A percentile compares a stretch with the other conserved stretches of the same genome.
Evolutionary conservation across 345 rosid genomes (phyloP).

Genomic region (Moricandia moricandioides): DNA sequence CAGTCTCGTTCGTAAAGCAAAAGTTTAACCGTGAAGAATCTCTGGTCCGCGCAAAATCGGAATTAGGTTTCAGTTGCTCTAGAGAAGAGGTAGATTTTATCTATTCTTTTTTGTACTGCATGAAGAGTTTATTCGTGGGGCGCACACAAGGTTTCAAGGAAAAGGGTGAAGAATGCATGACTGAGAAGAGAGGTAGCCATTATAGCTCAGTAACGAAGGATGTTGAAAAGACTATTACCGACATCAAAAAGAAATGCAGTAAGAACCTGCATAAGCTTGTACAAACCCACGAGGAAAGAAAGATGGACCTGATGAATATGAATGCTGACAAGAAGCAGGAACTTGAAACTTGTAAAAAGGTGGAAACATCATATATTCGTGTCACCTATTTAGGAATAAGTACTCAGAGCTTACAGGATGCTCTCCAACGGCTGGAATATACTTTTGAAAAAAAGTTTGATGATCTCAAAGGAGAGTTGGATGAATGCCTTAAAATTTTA

Average conservation of each 20-base stretch:
- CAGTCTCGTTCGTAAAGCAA: slow-evolving; percentile 65
- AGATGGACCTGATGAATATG: slow-evolving; percentile 36
- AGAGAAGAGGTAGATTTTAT: slow-evolving; percentile 60
- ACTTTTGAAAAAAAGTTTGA: slow-evolving; percentile 45
- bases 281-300: slow-evolving; percentile 45
- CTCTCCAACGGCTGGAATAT: slow-evolving; percentile 49
- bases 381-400: slow-evolving; percentile 33
- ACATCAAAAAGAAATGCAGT: slow-evolving; percentile 49
- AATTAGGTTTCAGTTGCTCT: slow-evolving; percentile 59
- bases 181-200: slow-evolving; percentile 37
- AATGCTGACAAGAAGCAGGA: slow-evolving; percentile 46
- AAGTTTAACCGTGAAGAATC: slow-evolving; percentile 64
- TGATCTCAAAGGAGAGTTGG: slow-evolving; percentile 41
- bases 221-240: slow-evolving; percentile 45
- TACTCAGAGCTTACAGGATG: slow-evolving; percentile 35
- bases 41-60: slow-evolving; percentile 60
- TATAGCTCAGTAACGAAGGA: slow-evolving; percentile 45
- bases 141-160: slow-evolving; percentile 28
- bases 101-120: slow-evolving; percentile 51
- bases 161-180: slow-evolving; percentile 36
- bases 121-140: slow-evolving; percentile 59
- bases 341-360: slow-evolving; percentile 42
- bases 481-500: slow-evolving; percentile 36
- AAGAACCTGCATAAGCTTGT: slow-evolving; percentile 49
- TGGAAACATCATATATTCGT: slow-evolving; percentile 56